These are phyloP conservation scores for Botrytis deweyae DNA, from an alignment of 2,329 filamentous ascomycete species.

Conservation along the genomic window DNA sequence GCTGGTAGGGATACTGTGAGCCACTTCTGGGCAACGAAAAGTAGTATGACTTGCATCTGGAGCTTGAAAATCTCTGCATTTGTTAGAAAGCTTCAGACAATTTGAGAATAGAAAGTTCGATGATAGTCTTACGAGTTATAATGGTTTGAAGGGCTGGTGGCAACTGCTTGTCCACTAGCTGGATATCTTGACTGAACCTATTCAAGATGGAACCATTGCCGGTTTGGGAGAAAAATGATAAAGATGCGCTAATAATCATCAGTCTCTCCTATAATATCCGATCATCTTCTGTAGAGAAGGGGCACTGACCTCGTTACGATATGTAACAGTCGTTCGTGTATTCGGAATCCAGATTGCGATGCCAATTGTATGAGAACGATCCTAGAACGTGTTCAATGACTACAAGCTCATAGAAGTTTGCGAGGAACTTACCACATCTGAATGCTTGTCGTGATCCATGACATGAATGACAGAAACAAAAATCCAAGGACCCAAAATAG, in stretches of 20 bases:
- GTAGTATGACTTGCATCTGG: constrained; percentile 50
- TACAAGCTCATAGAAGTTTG: not conserved
- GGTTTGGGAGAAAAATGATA: constrained; percentile 42
- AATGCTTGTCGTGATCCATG: not conserved
- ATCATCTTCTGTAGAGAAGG: constrained; percentile 21
- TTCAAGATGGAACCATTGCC: constrained; percentile 46
- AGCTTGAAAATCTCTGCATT: constrained; percentile 30
- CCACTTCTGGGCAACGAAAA: constrained; percentile 48
- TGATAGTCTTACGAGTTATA: constrained; percentile 37
- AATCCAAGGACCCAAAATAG: not conserved
- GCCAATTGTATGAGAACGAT: constrained; percentile 38
- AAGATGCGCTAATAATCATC: constrained; percentile 7
- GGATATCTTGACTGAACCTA: constrained; percentile 36
- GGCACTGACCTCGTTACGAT: constrained; percentile 34
- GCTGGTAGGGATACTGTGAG: constrained; percentile 48
- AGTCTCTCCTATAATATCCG: not conserved
- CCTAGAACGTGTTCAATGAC: not conserved
- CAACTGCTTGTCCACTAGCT: constrained; percentile 26
- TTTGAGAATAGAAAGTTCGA: not conserved
- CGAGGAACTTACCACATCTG: constrained; percentile 14
- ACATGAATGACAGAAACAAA: constrained; percentile 9
- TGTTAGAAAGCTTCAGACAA: not conserved
- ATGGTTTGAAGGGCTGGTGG: constrained; percentile 40
- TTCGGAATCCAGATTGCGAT: constrained; percentile 41
- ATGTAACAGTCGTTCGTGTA: constrained; percentile 39